Evolutionary conservation across 2,329 filamentous ascomycete species (phyloP).

Genomic region (Epichloe baconii): DNA sequence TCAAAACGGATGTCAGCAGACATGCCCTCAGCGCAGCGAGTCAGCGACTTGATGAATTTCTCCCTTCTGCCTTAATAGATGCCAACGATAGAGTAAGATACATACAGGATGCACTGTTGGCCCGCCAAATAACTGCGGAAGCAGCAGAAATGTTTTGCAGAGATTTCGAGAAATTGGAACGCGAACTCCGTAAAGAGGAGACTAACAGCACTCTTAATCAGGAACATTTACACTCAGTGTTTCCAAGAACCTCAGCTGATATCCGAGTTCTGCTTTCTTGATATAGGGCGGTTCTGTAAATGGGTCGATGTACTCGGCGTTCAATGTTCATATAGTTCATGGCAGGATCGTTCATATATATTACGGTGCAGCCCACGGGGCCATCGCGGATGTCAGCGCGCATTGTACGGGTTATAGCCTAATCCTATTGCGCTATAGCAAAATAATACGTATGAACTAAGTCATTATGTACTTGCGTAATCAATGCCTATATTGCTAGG

Average conservation of each 20-base stretch:
- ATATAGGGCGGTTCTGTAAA: not conserved
- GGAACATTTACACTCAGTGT: conserved; percentile 24
- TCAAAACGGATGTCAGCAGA: conserved; percentile 32
- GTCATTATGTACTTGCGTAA: no score
- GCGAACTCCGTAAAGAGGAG: conserved; percentile 32
- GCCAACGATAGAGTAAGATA: conserved; percentile 68
- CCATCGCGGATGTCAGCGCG: no score
- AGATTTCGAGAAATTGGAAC: conserved; percentile 58
- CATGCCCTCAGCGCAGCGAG: conserved; percentile 50
- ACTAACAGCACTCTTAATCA: conserved; percentile 14
- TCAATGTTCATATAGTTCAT: no score
- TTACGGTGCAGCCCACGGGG: no score
- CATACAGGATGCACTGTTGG: conserved; percentile 58
- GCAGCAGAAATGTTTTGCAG: conserved; percentile 74
- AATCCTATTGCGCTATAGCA: no score
- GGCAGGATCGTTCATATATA: no score
- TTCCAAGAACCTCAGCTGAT: conserved; percentile 47
- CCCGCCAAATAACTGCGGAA: conserved; percentile 65
- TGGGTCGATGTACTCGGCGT: no score
- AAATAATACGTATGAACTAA: no score
- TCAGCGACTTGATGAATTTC: conserved; percentile 73
- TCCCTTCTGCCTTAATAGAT: conserved; percentile 87
- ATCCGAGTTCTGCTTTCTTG: conserved; percentile 45
- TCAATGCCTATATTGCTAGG: no score
- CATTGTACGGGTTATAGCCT: no score